Evolutionary conservation across 768 basidiomycete genomes (phyloP).

Genomic region (Termitomyces sp.): DNA sequence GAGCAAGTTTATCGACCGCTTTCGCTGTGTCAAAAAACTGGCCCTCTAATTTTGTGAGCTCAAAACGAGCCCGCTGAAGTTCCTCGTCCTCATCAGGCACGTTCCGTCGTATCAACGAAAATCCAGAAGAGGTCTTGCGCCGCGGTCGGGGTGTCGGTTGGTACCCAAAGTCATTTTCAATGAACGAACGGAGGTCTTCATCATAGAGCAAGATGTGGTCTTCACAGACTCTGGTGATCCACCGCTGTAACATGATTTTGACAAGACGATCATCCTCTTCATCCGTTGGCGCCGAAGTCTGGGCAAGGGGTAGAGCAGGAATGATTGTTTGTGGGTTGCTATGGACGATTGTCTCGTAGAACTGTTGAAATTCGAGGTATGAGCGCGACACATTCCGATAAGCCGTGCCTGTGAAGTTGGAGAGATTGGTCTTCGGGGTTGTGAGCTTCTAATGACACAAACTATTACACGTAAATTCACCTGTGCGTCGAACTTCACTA

Average conservation of each 20-base stretch:
- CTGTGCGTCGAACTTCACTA: conserved; percentile 93
- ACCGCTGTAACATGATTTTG: conserved; percentile 90
- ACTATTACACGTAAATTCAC: conserved; percentile 35
- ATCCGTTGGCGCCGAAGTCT: conserved; percentile 94
- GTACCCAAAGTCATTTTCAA: conserved; percentile 97
- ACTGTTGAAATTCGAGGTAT: conserved; percentile 90
- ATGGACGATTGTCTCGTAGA: conserved; percentile 84
- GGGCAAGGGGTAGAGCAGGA: conserved; percentile 91
- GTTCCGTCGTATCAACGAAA: conserved; percentile 68
- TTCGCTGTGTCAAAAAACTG: conserved; percentile 92
- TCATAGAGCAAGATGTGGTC: conserved; percentile 84
- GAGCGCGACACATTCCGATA: conserved; percentile 95
- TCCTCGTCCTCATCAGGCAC: conserved; percentile 95
- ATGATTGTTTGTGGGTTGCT: conserved; percentile 96
- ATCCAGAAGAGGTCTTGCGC: conserved; percentile 68
- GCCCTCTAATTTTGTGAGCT: conserved; percentile 86
- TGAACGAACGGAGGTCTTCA: conserved; percentile 90
- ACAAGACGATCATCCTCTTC: conserved; percentile 98
- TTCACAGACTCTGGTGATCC: conserved; percentile 90
- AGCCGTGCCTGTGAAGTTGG: conserved; percentile 82
- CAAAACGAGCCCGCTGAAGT: conserved; percentile 82
- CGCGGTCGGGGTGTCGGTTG: conserved; percentile 76
- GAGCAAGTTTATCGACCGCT: conserved; percentile 81
- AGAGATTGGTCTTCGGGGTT: conserved; percentile 74
- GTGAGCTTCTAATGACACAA: conserved; percentile 1